Percentiles rank a stretch among this genome's conserved stretches.
Evolutionary conservation across 345 rosid genomes (phyloP).

Genomic region (Aegle marmelos): DNA sequence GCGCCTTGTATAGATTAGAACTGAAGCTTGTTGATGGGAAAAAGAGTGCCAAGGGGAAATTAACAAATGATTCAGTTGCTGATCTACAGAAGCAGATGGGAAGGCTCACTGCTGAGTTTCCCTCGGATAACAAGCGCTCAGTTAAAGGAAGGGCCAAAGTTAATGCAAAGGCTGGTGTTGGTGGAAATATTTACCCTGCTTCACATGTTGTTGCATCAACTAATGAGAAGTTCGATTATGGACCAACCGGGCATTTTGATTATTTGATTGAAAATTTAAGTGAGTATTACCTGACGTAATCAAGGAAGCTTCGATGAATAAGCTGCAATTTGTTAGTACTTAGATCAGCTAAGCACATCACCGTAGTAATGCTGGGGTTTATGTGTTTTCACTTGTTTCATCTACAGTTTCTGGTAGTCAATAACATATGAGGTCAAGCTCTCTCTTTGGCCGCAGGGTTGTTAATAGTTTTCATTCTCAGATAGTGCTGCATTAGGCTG

Average conservation of each 20-base stretch:
- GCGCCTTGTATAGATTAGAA: constrained; percentile 94
- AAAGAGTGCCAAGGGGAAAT: constrained; percentile 74
- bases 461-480: constrained; percentile 24
- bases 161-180: constrained; percentile 40
- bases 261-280: constrained; percentile 60
- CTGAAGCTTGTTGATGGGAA: constrained; percentile 92
- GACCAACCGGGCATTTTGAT: constrained; percentile 57
- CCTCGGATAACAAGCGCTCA: constrained; percentile 69
- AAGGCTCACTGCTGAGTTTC: constrained; percentile 84
- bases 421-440: constrained; percentile 23
- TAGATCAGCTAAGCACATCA: constrained; percentile 14
- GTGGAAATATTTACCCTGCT: constrained; percentile 39
- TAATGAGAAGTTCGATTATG: constrained; percentile 48
- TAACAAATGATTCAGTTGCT: constrained; percentile 69
- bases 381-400: neutral
- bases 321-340: constrained; percentile 15
- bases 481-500: constrained; percentile 11
- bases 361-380: constrained; percentile 11
- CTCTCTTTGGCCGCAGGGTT: constrained; percentile 15
- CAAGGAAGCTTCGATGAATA: neutral
- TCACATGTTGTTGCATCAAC: constrained; percentile 43
- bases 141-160: constrained; percentile 65
- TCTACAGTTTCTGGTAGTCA: constrained; percentile 24
- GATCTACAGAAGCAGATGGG: constrained; percentile 98
- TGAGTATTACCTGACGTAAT: constrained; percentile 56